Evolutionary conservation across 805 yeast genomes (phyloP).

Genomic region (Cyberlindnera euphorbiiphila): DNA sequence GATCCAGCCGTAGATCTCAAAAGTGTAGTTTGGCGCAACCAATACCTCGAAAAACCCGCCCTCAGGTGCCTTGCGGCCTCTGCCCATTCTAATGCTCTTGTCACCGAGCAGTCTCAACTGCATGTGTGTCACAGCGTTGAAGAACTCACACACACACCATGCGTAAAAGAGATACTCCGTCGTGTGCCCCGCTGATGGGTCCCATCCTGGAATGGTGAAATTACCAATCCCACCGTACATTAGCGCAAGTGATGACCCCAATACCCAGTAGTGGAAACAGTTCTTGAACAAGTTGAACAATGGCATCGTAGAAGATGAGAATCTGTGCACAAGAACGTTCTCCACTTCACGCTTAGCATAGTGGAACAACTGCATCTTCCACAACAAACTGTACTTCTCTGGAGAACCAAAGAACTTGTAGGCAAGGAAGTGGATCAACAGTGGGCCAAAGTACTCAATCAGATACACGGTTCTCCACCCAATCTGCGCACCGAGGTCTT

Average conservation of each 20-base stretch:
- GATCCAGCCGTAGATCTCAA: conserved; percentile 78
- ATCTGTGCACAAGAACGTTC: conserved; percentile 77
- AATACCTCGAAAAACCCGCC: conserved; percentile 82
- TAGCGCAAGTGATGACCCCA: conserved; percentile 62
- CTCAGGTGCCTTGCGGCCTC: conserved; percentile 42
- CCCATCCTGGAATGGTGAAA: conserved; percentile 57
- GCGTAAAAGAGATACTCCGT: conserved; percentile 12
- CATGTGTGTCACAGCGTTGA: conserved; percentile 71
- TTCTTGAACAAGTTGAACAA: conserved; percentile 81
- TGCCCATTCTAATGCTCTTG: conserved; percentile 31
- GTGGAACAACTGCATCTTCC: conserved; percentile 59
- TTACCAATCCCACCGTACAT: conserved; percentile 54
- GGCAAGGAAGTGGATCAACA: conserved; percentile 69
- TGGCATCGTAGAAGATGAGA: conserved; percentile 93
- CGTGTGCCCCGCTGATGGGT: conserved; percentile 36
- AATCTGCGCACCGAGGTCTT: conserved; percentile 92
- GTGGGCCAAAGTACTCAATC: conserved; percentile 87
- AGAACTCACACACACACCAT: conserved; percentile 52
- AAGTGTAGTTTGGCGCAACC: conserved; percentile 93
- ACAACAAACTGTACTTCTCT: conserved; percentile 29
- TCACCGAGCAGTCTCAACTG: conserved; percentile 53
- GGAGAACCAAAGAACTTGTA: conserved; percentile 37
- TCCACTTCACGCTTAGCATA: conserved; percentile 87
- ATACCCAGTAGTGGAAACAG: conserved; percentile 88
- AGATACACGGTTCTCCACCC: conserved; percentile 89